Base-by-base conservation (phyloP, 73 alveolate species). In the Stentor coeruleus region DNA sequence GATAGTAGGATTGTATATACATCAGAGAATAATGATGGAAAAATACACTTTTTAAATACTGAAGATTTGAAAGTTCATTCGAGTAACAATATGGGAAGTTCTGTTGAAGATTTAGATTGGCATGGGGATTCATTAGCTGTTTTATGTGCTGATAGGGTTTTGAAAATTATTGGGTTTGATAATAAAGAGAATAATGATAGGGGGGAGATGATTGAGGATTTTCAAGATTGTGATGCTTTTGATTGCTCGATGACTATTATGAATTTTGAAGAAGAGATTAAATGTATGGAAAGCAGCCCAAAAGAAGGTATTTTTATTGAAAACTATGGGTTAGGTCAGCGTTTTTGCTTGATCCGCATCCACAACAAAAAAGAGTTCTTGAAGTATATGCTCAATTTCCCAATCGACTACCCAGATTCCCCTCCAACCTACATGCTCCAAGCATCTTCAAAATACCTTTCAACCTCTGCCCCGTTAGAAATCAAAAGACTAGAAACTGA, bases 391-490 rank as follows among this genome's bases (percentile, higher is more conserved):
- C 33, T 66, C 39, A 26, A 20, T 1, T 66, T 66, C 33, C 79
- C 79, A 28, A 20, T 28, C 20, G 79, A 66, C 36, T 66, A 66
- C 79, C 79, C 79, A 1, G 37, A 66, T 37, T 66, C 79, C 33
- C 79, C 79, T 11, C 79, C 79, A 33, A 33, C 33, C 33, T 66
- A 20, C n/a, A 26, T 40, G 1, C 39, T 66, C 42, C 36, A 66
- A 33, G 79, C 49, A 0, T 66, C 15, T 66, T 66, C 79, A 26
- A 66, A 28, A 11, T 20, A 66, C 41, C 66, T 49, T 20, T 49
- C 66, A 20, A 11, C 66, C 6, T 11, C 66, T 49, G 79, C 37
- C 0, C 11, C 11, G 33, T 37, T 28, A 66, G n/a, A 26, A 1
- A 33, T 66, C 20, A 66, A 66, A 33, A 11, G 49, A 26, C 11